Base-by-base conservation (phyloP, 352 stramenopile genomes). In the Pythium aphanidermatum region DNA sequence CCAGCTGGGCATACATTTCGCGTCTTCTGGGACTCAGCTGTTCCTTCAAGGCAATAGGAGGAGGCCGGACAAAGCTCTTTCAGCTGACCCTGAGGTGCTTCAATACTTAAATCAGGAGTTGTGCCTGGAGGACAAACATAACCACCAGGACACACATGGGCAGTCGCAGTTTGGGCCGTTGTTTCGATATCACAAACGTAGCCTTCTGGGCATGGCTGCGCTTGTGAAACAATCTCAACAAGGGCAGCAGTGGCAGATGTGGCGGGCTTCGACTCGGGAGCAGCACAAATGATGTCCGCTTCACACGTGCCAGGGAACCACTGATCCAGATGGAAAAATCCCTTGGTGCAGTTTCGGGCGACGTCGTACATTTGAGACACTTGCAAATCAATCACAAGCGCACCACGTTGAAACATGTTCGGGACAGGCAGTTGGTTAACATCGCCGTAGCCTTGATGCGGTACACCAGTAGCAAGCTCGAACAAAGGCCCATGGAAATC, bases 251-350 rank as follows among this genome's bases (percentile, higher is more conserved):
- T 27, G 12, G 44, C 24, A n/a, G 44, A 49, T 8, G 20, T 13
- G 17, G 44, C 58, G 2, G 43, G 30, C 9, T 17, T 41, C 16
- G 63, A 65, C 33, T 86, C 70, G 13, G 50, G 50, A 11, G 50
- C 50, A 8, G 41, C 50, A 58, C 96, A 98, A 28, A 98, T 97
- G 3, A 96, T 59, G 63, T 99, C 96, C 9, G 91, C 95, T 60
- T 99, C 96, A 50, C 96, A 99, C 13, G 93, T 98, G 2, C 96
- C 96, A 12, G 85, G 84, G 50, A 97, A 98, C 81, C 93, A 98
- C 56, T 94, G 72, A 20, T 90, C 84, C 20, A 81, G 50, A 32
- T 85, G 68, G 26, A 87, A 88, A 31, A 98, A 96, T 0, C 96
- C 95, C 20, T 77, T 78, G 2, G 92, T 98, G 58, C 96, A 98